These are phyloP conservation scores for Elongisporangium undulatum DNA, from an alignment of 352 stramenopile species.

Conservation along the genomic window DNA sequence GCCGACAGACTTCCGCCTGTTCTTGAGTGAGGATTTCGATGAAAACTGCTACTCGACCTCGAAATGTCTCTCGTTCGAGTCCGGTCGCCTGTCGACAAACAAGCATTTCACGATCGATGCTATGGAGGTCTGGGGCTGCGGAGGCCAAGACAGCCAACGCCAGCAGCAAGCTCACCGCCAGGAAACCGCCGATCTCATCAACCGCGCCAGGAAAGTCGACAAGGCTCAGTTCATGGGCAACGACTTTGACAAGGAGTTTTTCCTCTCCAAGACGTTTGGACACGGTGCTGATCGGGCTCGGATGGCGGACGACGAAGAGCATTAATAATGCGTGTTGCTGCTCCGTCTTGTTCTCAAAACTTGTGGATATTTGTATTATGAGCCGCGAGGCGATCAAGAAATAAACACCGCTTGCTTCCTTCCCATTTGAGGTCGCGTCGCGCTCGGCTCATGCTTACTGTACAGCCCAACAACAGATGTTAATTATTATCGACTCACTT, in stretches of 20 bases:
- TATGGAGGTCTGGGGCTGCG: slow-evolving; percentile 81
- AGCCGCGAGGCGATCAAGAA: background rate
- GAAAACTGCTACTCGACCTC: slow-evolving; percentile 74
- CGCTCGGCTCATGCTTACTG: slow-evolving; percentile 2
- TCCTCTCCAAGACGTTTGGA: slow-evolving; percentile 77
- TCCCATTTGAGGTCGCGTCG: background rate
- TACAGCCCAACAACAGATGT: slow-evolving; percentile 4
- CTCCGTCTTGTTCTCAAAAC: background rate
- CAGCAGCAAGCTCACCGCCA: slow-evolving; percentile 64
- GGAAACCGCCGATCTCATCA: slow-evolving; percentile 81
- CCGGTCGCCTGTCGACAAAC: slow-evolving; percentile 45
- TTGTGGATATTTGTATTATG: background rate
- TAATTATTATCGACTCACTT: slow-evolving; percentile 11
- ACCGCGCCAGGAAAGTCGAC: slow-evolving; percentile 79
- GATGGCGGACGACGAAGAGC: slow-evolving; percentile 58
- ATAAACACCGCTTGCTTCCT: background rate
- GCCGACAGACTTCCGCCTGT: slow-evolving; percentile 67
- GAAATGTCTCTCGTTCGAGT: slow-evolving; percentile 73
- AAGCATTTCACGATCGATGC: slow-evolving; percentile 61
- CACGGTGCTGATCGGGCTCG: slow-evolving; percentile 58
- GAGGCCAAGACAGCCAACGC: slow-evolving; percentile 42
- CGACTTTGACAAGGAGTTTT: slow-evolving; percentile 83
- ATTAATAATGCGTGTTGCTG: slow-evolving; percentile 18
- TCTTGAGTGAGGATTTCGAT: slow-evolving; percentile 83
- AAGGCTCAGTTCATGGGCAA: slow-evolving; percentile 81